These are phyloP conservation scores for Fusarium sp. DNA, from an alignment of 2,329 filamentous ascomycete species.

Conservation along the genomic window DNA sequence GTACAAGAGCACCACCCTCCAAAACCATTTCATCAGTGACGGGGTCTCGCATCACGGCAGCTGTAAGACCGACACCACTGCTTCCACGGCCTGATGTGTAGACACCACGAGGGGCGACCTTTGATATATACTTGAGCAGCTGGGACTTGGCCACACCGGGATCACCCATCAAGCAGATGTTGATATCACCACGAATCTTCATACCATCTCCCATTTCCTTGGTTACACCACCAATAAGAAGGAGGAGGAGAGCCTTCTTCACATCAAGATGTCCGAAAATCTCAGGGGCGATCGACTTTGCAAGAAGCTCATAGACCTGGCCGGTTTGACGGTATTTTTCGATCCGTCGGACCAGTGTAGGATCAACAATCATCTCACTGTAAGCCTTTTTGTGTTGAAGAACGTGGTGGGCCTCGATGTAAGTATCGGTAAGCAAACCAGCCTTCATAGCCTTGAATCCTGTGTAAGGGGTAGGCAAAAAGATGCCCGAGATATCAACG, in stretches of 20 bases:
- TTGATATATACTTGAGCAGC: slow-evolving; percentile 97
- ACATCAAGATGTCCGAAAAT: slow-evolving; percentile 97
- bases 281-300: slow-evolving; percentile 95
- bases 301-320: slow-evolving; percentile 94
- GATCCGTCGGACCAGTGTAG: slow-evolving; percentile 83
- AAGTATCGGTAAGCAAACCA: slow-evolving; percentile 96
- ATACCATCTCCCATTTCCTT: slow-evolving; percentile 99
- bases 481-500: slow-evolving; percentile 93
- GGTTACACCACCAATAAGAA: slow-evolving; percentile 94
- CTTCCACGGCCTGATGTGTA: slow-evolving; percentile 86
- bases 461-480: slow-evolving; percentile 97
- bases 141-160: slow-evolving; percentile 99
- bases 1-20: slow-evolving; percentile 82
- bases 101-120: slow-evolving; percentile 93
- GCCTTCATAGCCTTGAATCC: slow-evolving; percentile 98
- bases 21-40: slow-evolving; percentile 89
- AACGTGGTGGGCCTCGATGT: slow-evolving; percentile 93
- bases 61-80: slow-evolving; percentile 85
- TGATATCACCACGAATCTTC: slow-evolving; percentile 99
- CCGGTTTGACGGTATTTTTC: slow-evolving; percentile 87
- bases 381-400: slow-evolving; percentile 99
- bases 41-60: slow-evolving; percentile 85
- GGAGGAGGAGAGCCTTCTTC: slow-evolving; percentile 95
- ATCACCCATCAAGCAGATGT: slow-evolving; percentile 98
- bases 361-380: slow-evolving; percentile 88